These are phyloP conservation scores for Venturia carpophila DNA, from an alignment of 2,329 filamentous ascomycete species.

Conservation along the genomic window DNA sequence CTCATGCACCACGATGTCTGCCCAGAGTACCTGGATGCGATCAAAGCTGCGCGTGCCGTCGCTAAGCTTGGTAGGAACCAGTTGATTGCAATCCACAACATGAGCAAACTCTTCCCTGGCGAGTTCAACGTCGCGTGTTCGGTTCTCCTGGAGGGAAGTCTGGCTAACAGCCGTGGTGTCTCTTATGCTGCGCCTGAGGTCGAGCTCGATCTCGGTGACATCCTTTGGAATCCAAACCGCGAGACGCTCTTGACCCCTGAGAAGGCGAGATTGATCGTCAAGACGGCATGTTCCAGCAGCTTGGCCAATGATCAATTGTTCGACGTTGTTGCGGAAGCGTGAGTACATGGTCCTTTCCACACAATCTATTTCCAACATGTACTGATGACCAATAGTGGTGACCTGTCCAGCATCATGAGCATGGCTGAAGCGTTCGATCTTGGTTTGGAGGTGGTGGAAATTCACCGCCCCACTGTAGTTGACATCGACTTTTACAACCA, in stretches of 20 bases:
- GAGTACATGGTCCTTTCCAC: neutral
- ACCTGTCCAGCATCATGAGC: conserved; percentile 22
- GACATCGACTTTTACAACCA: conserved; percentile 42
- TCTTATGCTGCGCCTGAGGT: neutral
- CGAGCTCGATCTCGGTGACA: neutral
- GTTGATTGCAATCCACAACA: conserved; percentile 50
- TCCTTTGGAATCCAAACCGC: neutral
- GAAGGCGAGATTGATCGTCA: conserved; percentile 43
- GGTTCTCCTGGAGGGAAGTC: conserved; percentile 55
- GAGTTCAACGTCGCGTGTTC: conserved; percentile 72
- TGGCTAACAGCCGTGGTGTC: neutral
- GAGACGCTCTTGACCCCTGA: neutral
- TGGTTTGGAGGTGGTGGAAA: conserved; percentile 37
- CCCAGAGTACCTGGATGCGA: conserved; percentile 63
- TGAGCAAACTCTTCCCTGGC: conserved; percentile 57
- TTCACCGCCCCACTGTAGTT: conserved; percentile 41
- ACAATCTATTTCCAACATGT: neutral
- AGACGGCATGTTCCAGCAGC: conserved; percentile 40
- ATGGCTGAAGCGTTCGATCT: conserved; percentile 22
- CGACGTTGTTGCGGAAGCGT: conserved; percentile 24
- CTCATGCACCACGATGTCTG: conserved; percentile 78
- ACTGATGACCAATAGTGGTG: neutral
- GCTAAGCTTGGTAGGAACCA: conserved; percentile 52
- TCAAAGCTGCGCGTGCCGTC: conserved; percentile 56
- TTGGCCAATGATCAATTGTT: conserved; percentile 39